Base-by-base conservation (phyloP, 306 rosid species). In the Rosa chinensis region DNA sequence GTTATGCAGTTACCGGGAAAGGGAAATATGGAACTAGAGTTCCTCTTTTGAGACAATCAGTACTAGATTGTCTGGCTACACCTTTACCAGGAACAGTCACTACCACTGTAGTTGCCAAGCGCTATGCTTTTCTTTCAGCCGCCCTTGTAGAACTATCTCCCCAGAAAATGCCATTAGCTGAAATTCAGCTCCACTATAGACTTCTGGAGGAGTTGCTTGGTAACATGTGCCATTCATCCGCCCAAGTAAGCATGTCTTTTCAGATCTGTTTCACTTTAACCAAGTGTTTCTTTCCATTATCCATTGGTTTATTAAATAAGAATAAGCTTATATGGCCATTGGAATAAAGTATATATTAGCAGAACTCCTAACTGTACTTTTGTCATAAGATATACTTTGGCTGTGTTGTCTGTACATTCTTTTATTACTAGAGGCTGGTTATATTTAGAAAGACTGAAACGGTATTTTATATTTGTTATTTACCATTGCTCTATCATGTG, bases 1-100 rank as follows among this genome's bases (percentile, higher is more conserved):
- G 99, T 13, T 95, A 95, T 75, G 98, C 99, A 7, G 97, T 95
- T 74, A 95, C 99, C 45, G 99, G 99, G 70, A 95, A 95, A 86
- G 99, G 99, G 55, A 95, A 91, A 80, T 81, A 87, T 82, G 99
- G 99, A 85, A 95, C 94, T 74, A 82, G 80, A 84, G 92, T 86
- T 84, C 99, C 99, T 84, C 85, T 93, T 83, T 77, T 95, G 91
- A 88, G 99, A 73, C 99, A 95, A 82, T 85, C 89, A 71, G 88
- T 95, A 84, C 84, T 95, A 75, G 99, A 95, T 79, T 88, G 96
- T 84, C 83, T 95, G 90, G 90, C 88, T 77, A 76, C 82, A 16
- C 89, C 98, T 64, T 81, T 95, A 69, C 96, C 99, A 82, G 84
- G 97, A 79, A 91, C 89, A 58, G 99, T 90, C 81, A 90, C 97